Conservation (phyloP, 495 filamentous ascomycete genomes). For the Penicillium robsamsonii region DNA sequence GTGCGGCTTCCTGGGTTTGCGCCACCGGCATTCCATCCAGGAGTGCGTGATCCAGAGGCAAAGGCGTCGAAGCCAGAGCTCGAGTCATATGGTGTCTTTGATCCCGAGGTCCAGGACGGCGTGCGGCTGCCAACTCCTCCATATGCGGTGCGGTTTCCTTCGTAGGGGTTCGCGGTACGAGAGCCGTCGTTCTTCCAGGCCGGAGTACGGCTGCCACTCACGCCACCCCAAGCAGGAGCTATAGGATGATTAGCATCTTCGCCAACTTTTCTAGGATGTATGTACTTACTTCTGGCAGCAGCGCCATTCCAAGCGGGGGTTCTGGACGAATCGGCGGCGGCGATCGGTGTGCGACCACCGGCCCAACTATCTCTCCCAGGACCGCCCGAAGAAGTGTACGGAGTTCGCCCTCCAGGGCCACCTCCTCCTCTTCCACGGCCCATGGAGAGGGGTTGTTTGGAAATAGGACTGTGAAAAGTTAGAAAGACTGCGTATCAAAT, state of each 20-base stretch:
- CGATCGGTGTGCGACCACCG: slow-evolving; percentile 70
- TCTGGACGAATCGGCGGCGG: slow-evolving; percentile 55
- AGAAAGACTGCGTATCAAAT: slow-evolving; percentile 8
- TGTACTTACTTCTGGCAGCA: slow-evolving; percentile 55
- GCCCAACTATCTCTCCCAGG: slow-evolving; percentile 40
- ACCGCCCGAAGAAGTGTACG: slow-evolving; percentile 41
- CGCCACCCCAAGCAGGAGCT: slow-evolving; percentile 61
- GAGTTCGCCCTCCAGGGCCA: slow-evolving; percentile 39
- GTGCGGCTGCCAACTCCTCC: slow-evolving; percentile 54
- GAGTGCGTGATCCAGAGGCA: slow-evolving; percentile 71
- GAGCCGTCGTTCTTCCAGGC: slow-evolving; percentile 72
- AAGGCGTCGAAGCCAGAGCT: slow-evolving; percentile 63
- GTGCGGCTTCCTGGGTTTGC: slow-evolving; percentile 52
- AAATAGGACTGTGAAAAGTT: slow-evolving; percentile 50
- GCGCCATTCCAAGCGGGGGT: slow-evolving; percentile 68
- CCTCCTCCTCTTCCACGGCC: slow-evolving; percentile 52
- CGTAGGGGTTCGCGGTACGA: slow-evolving; percentile 75
- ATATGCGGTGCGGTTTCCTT: slow-evolving; percentile 74
- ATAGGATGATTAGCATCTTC: slow-evolving; percentile 16
- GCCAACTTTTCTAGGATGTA: not conserved
- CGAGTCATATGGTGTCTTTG: slow-evolving; percentile 69
- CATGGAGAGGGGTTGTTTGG: slow-evolving; percentile 71
- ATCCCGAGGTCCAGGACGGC: slow-evolving; percentile 58
- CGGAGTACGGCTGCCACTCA: slow-evolving; percentile 65
- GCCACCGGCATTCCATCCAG: slow-evolving; percentile 55